Base-by-base conservation (phyloP, 257 asterid genomes). In the Nicotiana undulata region DNA sequence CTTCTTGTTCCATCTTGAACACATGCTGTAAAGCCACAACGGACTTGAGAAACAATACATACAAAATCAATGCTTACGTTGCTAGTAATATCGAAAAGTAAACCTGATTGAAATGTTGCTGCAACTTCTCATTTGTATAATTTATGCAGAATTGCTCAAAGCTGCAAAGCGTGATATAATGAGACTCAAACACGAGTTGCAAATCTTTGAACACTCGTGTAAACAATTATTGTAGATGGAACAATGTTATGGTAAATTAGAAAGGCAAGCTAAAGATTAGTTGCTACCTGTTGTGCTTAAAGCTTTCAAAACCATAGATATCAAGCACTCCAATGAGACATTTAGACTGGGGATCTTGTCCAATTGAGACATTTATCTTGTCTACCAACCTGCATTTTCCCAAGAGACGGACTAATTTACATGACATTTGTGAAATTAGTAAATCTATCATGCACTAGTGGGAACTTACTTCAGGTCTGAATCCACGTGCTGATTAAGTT, bases 1-100 rank as follows among this genome's bases (percentile, higher is more conserved):
- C 99, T 87, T 95, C 99, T 91, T 95, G 99, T 87, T 95, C 98
- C 98, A 91, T 95, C 89, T 95, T 95, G 86, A 95, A 95, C 63
- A 95, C 99, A 88, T 95, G 99, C 99, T 95, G 99, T 81, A 85
- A 80, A 74, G n/a, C 76, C 81, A 32, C 79, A 80, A 75, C 80
- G 52, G 51, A 53, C 81, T 52, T 84, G 85, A 79, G 79, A 86
- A 76, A 81, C 80, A 83, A 84, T 64, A 63, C 75, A 79, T 64
- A 31, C 7, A 15, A 63, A 32, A 28, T 66, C 72, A 79, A 49
- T 76, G 82, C 81, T 59, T 66, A 28, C 12, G n/a, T 44, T 49
- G 55, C 40, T 70, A 76, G 72, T 51, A 66, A 63, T 64, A 82
- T 84, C 77, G 17, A 16, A 76, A 80, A 44, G 70, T 15, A 40